Evolutionary conservation across 768 basidiomycete genomes (phyloP).

Genomic region (Pleurotus cornucopiae): DNA sequence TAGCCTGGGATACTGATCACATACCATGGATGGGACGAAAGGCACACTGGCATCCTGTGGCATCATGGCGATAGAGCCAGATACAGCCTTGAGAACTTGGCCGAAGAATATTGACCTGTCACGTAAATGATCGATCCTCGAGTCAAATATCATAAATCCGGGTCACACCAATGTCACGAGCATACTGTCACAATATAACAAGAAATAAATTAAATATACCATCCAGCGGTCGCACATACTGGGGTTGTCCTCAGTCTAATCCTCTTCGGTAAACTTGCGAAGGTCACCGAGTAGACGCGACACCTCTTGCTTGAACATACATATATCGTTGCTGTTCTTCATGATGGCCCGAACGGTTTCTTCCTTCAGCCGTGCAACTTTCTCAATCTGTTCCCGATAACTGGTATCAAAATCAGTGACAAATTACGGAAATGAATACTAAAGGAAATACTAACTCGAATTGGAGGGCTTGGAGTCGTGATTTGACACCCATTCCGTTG

Average conservation of each 20-base stretch:
- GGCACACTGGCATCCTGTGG: neutral
- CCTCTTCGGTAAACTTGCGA: slow-evolving; percentile 61
- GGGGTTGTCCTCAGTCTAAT: slow-evolving; percentile 17
- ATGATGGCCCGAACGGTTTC: slow-evolving; percentile 78
- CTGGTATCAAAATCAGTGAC: slow-evolving; percentile 29
- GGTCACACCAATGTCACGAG: neutral
- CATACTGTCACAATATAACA: neutral
- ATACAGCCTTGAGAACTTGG: slow-evolving; percentile 6
- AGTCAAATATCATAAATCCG: neutral
- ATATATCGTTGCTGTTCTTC: slow-evolving; percentile 82
- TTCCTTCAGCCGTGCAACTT: slow-evolving; percentile 68
- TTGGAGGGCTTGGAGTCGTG: slow-evolving; percentile 69
- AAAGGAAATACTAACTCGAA: slow-evolving; percentile 53
- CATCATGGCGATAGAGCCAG: slow-evolving; percentile 4
- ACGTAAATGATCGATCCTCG: neutral
- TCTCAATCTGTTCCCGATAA: slow-evolving; percentile 76
- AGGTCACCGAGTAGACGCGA: slow-evolving; percentile 67
- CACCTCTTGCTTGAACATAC: slow-evolving; percentile 75
- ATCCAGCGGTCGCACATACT: neutral
- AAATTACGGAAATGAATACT: slow-evolving; percentile 6
- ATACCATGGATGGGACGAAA: slow-evolving; percentile 1
- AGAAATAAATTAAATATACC: neutral
- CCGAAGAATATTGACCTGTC: slow-evolving; percentile 2
- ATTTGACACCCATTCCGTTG: slow-evolving; percentile 80
- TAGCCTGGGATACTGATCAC: neutral